Base-by-base conservation (phyloP, 129 eudicot genomes). In the Scalesia atractyloides region DNA sequence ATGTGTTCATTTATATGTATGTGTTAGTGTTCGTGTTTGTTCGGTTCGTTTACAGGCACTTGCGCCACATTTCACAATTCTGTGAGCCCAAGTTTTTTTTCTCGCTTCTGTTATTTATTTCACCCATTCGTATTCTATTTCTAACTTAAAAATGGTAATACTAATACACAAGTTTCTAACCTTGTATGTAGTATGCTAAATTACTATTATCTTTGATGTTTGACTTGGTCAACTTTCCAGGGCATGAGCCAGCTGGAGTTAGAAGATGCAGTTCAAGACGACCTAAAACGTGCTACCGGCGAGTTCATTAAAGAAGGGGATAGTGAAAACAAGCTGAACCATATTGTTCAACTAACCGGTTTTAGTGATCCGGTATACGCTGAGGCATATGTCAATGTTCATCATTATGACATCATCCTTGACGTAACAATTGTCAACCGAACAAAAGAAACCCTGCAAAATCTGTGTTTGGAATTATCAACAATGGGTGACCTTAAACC, bases 401-500 rank as follows among this genome's bases (percentile, higher is more conserved):
- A 92, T 76, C 98, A 92, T 76, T 92, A 92, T 57, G 98, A 92
- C 61, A 92, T 92, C 65, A 88, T 92, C 58, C 96, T 92, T 79
- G 98, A 92, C 80, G 96, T 92, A 48, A 92, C 98, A 0, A 86
- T 92, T 20, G 89, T 92, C 19, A 92, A 92, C 82, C 79, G 98
- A 68, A 92, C 98, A 16, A 92, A 92, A 81, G 96, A 87, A 71
- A 92, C 98, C 36, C 88, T 92, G 48, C 96, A 92, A 73, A 89
- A 92, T 71, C 64, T 92, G 78, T 93, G 98, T 81, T 81, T 93
- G 83, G 98, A 93, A 72, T 84, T 93, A 85, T 97, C 98, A 60
- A 93, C 97, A 60, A 93, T 93, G 98, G 98, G 98, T 51, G 98
- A 93, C 79, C 98, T 93, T 74, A 93, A 93, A 76, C 97, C 90